Evolutionary conservation across 495 filamentous ascomycete genomes (phyloP).

Genomic region (Lindgomyces ingoldianus): DNA sequence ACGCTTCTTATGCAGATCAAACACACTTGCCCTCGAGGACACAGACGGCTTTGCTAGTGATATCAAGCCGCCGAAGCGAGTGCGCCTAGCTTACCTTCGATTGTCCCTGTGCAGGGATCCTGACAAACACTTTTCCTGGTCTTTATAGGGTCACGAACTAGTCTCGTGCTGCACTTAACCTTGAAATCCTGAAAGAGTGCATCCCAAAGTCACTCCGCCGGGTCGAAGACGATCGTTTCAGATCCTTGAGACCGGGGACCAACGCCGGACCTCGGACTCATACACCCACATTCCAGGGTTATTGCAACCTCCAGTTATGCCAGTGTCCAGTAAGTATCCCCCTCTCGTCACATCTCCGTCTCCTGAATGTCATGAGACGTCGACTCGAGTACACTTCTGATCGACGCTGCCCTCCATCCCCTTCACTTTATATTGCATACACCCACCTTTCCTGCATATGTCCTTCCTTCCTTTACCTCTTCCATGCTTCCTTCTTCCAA

Average conservation of each 20-base stretch:
- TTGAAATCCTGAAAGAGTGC: constrained; percentile 23
- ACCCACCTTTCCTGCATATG: neutral
- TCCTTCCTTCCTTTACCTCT: neutral
- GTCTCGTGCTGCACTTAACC: constrained; percentile 36
- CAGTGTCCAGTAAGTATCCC: constrained; percentile 35
- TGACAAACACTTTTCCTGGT: constrained; percentile 21
- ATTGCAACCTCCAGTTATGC: constrained; percentile 39
- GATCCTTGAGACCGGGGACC: constrained; percentile 37
- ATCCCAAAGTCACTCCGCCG: constrained; percentile 37
- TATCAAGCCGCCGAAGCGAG: constrained; percentile 25
- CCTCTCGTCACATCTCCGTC: constrained; percentile 31
- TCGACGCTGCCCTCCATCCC: neutral
- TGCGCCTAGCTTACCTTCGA: constrained; percentile 15
- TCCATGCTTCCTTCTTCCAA: constrained; percentile 7
- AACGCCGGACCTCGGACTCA: constrained; percentile 34
- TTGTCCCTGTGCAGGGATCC: constrained; percentile 20
- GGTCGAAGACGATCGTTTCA: constrained; percentile 34
- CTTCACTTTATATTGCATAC: neutral
- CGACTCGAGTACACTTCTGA: constrained; percentile 7
- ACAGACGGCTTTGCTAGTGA: constrained; percentile 31
- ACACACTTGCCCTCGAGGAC: constrained; percentile 12
- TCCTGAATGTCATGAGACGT: constrained; percentile 31
- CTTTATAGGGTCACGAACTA: constrained; percentile 34
- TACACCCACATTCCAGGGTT: constrained; percentile 36
- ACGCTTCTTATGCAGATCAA: constrained; percentile 35